A percentile compares a stretch with the other conserved stretches of the same genome.
Conservation (phyloP, 768 basidiomycete genomes). For the Russula dissimulans region DNA sequence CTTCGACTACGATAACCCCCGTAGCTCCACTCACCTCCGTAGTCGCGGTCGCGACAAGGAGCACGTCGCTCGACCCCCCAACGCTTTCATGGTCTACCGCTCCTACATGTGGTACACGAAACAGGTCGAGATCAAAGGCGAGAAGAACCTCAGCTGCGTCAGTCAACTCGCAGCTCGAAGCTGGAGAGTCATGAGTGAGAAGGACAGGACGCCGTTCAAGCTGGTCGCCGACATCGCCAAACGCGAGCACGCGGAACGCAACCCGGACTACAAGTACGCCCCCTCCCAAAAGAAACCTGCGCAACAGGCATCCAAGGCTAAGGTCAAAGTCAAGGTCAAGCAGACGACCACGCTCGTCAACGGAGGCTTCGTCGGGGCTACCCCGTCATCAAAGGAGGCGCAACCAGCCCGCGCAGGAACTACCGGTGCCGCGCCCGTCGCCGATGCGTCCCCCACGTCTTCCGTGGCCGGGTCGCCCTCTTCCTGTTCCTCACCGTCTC, state of each 20-base stretch:
- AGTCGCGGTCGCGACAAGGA: conserved; percentile 33
- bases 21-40: conserved; percentile 34
- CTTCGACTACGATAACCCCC: conserved; percentile 23
- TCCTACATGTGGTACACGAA: conserved; percentile 52
- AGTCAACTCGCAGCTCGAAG: conserved; percentile 58
- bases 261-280: conserved; percentile 57
- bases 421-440: background rate
- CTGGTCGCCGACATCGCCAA: conserved; percentile 40
- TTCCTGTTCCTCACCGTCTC: background rate
- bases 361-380: conserved; percentile 17
- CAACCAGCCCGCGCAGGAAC: background rate
- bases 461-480: background rate
- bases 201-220: conserved; percentile 40
- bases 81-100: conserved; percentile 80
- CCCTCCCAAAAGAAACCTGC: conserved; percentile 37
- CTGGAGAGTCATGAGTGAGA: conserved; percentile 50
- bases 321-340: conserved; percentile 36
- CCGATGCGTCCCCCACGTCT: background rate
- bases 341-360: conserved; percentile 29
- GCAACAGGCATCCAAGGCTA: conserved; percentile 22
- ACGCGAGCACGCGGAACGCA: conserved; percentile 36
- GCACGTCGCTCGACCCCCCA: conserved; percentile 69
- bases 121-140: conserved; percentile 32
- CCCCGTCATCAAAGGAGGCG: background rate
- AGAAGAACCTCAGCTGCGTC: conserved; percentile 65